Conservation (phyloP, 1,284 basidiomycete genomes). For the Kalmanozyma brasiliensis region DNA sequence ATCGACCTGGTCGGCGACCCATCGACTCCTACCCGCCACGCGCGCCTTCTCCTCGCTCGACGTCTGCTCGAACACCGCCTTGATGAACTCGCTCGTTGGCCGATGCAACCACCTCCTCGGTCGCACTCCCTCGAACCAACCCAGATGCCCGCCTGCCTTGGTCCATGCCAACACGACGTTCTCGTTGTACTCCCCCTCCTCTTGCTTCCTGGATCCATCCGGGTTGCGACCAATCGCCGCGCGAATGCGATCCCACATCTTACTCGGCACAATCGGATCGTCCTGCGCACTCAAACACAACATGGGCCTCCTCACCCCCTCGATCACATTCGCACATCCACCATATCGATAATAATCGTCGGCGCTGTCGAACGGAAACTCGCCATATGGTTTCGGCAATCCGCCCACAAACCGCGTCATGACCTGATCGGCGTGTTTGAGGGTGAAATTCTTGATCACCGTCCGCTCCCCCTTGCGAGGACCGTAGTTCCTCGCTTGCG, state of each 20-base stretch:
- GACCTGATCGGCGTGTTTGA: conserved; percentile 71
- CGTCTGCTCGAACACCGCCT: conserved; percentile 47
- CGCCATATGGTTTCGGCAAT: conserved; percentile 68
- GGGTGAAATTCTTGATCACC: conserved; percentile 48
- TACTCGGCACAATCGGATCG: conserved; percentile 80
- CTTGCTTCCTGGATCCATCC: conserved; percentile 48
- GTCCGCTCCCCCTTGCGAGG: conserved; percentile 25
- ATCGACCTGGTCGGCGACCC: conserved; percentile 28
- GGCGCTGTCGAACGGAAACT: conserved; percentile 71
- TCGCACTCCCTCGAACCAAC: conserved; percentile 80
- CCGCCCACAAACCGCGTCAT: conserved; percentile 83
- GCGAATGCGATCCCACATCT: conserved; percentile 38
- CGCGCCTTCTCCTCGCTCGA: conserved; percentile 24
- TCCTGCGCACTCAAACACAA: conserved; percentile 88
- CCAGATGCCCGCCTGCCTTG: conserved; percentile 86
- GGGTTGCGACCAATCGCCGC: conserved; percentile 43
- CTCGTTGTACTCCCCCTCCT: conserved; percentile 73
- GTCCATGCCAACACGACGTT: conserved; percentile 81
- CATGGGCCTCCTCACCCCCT: conserved; percentile 68
- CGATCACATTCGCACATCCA: conserved; percentile 54
- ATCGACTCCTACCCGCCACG: conserved; percentile 18
- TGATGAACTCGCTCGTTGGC: conserved; percentile 56
- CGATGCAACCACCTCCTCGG: conserved; percentile 59
- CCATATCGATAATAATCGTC: conserved; percentile 79
- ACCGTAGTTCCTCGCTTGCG: conserved; percentile 39